phyloP scores from a whole-genome alignment of 78 protist species.

The Dictyostelium discoideum region DNA sequence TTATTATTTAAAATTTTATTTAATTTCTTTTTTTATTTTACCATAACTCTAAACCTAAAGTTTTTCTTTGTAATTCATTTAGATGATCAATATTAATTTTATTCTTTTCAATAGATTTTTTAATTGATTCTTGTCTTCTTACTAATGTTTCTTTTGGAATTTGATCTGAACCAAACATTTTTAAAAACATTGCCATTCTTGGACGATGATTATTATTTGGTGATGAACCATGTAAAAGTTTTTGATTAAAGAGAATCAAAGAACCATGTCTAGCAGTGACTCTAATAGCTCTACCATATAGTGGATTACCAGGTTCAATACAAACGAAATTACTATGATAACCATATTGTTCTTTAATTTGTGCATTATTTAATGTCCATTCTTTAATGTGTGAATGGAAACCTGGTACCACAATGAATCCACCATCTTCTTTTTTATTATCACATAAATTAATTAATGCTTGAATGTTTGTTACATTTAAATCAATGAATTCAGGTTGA shows the following conservation, averaged over 20 bases:
- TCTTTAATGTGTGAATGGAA: constrained; percentile 61
- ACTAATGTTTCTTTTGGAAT: constrained; percentile 19
- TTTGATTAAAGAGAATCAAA: constrained; percentile 42
- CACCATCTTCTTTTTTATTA: constrained; percentile 72
- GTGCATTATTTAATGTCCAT: constrained; percentile 38
- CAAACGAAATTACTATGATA: not conserved
- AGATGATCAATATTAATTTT: not conserved
- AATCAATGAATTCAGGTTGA: constrained; percentile 13
- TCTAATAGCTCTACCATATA: constrained; percentile 52
- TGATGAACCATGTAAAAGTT: constrained; percentile 21
- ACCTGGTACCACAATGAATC: constrained; percentile 76
- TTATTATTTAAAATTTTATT: not conserved
- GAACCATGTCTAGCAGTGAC: constrained; percentile 52
- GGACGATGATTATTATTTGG: constrained; percentile 47
- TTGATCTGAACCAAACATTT: constrained; percentile 29
- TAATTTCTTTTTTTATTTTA: not conserved
- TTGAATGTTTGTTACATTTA: constrained; percentile 65
- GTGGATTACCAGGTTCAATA: not conserved
- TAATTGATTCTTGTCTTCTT: constrained; percentile 16
- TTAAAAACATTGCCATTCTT: constrained; percentile 31
- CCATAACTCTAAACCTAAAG: constrained; percentile 52
- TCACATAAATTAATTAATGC: constrained; percentile 58
- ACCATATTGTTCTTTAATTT: not conserved
- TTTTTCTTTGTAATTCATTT: not conserved
- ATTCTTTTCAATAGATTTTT: not conserved